Percentiles rank a stretch among this genome's conserved stretches.
phyloP scores from a whole-genome alignment of 192 early-diverging fungal genomes.

The Coemansia sp. region DNA sequence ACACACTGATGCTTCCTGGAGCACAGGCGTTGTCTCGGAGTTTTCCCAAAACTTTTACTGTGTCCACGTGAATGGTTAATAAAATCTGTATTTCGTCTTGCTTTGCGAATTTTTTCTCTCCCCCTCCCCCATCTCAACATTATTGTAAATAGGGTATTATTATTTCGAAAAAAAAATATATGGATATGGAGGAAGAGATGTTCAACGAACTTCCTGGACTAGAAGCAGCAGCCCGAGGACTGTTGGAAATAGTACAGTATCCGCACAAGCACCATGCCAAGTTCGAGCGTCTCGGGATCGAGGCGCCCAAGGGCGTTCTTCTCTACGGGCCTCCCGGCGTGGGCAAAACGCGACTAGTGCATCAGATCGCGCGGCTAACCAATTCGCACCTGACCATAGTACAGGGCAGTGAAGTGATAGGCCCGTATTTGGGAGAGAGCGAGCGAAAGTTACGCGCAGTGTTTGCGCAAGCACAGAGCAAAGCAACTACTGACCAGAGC shows the following conservation, averaged over 20 bases:
- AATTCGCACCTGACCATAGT: slow-evolving; percentile 68
- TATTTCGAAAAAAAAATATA: too few relatives aligned
- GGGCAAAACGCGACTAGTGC: slow-evolving; percentile 89
- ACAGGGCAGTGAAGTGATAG: slow-evolving; percentile 81
- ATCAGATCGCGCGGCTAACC: slow-evolving; percentile 63
- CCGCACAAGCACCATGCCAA: slow-evolving; percentile 67
- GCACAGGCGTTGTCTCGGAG: too few relatives aligned
- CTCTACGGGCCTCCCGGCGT: slow-evolving; percentile 94
- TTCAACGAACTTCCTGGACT: slow-evolving; percentile 61
- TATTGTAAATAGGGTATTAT: too few relatives aligned
- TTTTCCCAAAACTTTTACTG: too few relatives aligned
- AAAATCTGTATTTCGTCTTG: too few relatives aligned
- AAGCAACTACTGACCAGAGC: slow-evolving; percentile 15
- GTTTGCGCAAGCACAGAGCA: slow-evolving; percentile 68
- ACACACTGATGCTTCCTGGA: too few relatives aligned
- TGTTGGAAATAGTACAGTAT: slow-evolving; percentile 76
- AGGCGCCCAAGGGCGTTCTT: slow-evolving; percentile 83
- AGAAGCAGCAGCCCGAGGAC: slow-evolving; percentile 67
- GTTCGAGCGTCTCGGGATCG: slow-evolving; percentile 66
- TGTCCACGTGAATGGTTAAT: too few relatives aligned
- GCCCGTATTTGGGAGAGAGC: slow-evolving; percentile 83
- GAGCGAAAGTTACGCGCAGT: slow-evolving; percentile 70
- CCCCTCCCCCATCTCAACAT: too few relatives aligned
- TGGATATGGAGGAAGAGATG: background rate
- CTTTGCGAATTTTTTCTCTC: too few relatives aligned